Conservation (phyloP, 2,329 filamentous ascomycete species). For the Penicillium italicum region DNA sequence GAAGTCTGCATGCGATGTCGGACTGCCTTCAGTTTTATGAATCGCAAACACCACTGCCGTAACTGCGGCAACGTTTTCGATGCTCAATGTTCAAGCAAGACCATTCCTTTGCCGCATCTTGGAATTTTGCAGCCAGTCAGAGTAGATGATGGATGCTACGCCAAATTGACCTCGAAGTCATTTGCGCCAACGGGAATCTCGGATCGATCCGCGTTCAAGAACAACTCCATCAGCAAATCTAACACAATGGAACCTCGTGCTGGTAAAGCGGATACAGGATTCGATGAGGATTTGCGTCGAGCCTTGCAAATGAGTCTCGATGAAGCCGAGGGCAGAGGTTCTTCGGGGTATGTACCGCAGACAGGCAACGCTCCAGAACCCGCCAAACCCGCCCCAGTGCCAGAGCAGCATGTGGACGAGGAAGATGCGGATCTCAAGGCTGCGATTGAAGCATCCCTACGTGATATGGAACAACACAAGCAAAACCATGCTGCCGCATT, state of each 20-base stretch:
- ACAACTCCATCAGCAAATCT: constrained; percentile 59
- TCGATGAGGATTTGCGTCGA: constrained; percentile 90
- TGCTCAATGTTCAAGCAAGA: constrained; percentile 88
- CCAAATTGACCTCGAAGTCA: constrained; percentile 74
- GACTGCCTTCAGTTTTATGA: constrained; percentile 93
- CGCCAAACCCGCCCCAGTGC: constrained; percentile 44
- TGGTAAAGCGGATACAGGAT: constrained; percentile 81
- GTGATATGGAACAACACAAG: constrained; percentile 98
- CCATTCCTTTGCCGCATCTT: constrained; percentile 80
- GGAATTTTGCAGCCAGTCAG: constrained; percentile 88
- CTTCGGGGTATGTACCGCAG: constrained; percentile 68
- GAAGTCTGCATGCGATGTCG: constrained; percentile 98
- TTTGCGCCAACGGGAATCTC: constrained; percentile 43
- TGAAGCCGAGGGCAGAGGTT: constrained; percentile 73
- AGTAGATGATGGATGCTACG: constrained; percentile 93
- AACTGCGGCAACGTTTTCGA: constrained; percentile 99
- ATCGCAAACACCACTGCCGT: constrained; percentile 95
- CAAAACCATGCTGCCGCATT: constrained; percentile 79
- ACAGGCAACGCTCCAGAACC: constrained; percentile 43
- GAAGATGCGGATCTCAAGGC: constrained; percentile 92
- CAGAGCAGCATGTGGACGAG: constrained; percentile 55
- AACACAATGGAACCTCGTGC: constrained; percentile 86
- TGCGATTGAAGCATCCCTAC: constrained; percentile 88
- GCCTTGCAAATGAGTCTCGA: constrained; percentile 96
- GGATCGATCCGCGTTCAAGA: constrained; percentile 42